Percentiles rank a stretch among this genome's conserved stretches.
These are phyloP conservation scores for Colletotrichum agaves DNA, from an alignment of 2,329 filamentous ascomycete species.

Conservation along the genomic window DNA sequence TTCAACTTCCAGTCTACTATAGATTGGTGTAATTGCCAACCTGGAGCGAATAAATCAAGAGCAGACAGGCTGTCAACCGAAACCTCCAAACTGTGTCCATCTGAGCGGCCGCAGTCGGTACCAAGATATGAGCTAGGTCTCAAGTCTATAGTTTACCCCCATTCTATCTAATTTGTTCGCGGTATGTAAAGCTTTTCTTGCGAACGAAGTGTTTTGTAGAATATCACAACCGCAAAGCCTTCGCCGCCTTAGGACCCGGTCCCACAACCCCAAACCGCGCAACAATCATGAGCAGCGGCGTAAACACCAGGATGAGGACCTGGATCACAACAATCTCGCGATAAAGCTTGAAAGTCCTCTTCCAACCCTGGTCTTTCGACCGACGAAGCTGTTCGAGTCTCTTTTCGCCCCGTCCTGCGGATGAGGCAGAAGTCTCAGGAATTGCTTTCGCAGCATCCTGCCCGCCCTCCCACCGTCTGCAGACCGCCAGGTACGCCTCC, in stretches of 20 bases:
- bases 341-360: conserved; percentile 16
- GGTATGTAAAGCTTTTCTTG: background rate
- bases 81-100: too few species aligned
- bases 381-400: background rate
- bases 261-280: conserved; percentile 29
- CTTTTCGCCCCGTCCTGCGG: background rate
- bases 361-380: background rate
- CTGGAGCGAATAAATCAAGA: too few species aligned
- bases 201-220: background rate
- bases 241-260: conserved; percentile 22
- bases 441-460: background rate
- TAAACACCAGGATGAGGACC: conserved; percentile 20
- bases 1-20: too few species aligned
- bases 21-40: too few species aligned
- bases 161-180: too few species aligned
- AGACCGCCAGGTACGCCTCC: conserved; percentile 71
- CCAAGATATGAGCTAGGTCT: background rate
- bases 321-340: conserved; percentile 25
- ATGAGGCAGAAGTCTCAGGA: background rate
- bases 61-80: too few species aligned
- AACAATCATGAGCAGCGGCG: conserved; percentile 29
- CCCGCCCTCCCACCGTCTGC: conserved; percentile 40
- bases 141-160: background rate
- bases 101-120: too few species aligned
- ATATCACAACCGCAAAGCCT: conserved; percentile 26